A percentile compares a stretch with the other conserved stretches of the same genome.
These are phyloP conservation scores for Saccharomycopsis vini DNA, from an alignment of 805 yeast genomes.

Conservation along the genomic window DNA sequence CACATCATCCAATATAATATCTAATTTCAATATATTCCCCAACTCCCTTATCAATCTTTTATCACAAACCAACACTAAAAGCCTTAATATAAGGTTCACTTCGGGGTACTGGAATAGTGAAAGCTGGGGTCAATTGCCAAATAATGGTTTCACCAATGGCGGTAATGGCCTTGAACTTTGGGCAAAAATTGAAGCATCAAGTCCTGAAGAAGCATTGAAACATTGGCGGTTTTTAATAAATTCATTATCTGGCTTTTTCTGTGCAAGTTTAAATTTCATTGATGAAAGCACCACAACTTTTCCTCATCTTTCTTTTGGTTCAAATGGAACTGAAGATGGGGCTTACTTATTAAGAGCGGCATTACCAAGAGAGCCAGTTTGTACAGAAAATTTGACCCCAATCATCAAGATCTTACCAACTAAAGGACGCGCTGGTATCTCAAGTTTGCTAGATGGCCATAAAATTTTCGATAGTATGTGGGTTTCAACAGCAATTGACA, in stretches of 20 bases:
- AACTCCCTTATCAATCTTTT: constrained; percentile 71
- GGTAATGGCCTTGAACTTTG: constrained; percentile 95
- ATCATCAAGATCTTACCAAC: constrained; percentile 85
- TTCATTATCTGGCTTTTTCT: constrained; percentile 80
- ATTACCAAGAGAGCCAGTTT: constrained; percentile 88
- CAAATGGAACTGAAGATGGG: constrained; percentile 10
- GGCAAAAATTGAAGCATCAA: constrained; percentile 68
- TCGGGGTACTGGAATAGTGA: constrained; percentile 95
- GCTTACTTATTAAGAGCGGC: constrained; percentile 65
- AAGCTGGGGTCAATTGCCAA: constrained; percentile 76
- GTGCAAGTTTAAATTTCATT: constrained; percentile 88
- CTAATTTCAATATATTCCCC: constrained; percentile 63
- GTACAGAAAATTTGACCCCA: constrained; percentile 95
- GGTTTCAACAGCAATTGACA: constrained; percentile 89
- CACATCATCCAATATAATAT: constrained; percentile 14
- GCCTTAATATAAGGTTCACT: constrained; percentile 76
- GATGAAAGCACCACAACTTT: constrained; percentile 70
- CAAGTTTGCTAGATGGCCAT: constrained; percentile 83
- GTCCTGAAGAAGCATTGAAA: constrained; percentile 43
- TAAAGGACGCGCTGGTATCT: constrained; percentile 81
- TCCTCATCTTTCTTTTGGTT: constrained; percentile 39
- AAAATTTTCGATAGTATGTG: constrained; percentile 83
- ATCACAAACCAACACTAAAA: constrained; percentile 55
- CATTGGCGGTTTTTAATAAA: constrained; percentile 70
- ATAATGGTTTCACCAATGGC: constrained; percentile 63